phyloP scores from a whole-genome alignment of 257 asterid genomes.

The Rauvolfia tetraphylla region DNA sequence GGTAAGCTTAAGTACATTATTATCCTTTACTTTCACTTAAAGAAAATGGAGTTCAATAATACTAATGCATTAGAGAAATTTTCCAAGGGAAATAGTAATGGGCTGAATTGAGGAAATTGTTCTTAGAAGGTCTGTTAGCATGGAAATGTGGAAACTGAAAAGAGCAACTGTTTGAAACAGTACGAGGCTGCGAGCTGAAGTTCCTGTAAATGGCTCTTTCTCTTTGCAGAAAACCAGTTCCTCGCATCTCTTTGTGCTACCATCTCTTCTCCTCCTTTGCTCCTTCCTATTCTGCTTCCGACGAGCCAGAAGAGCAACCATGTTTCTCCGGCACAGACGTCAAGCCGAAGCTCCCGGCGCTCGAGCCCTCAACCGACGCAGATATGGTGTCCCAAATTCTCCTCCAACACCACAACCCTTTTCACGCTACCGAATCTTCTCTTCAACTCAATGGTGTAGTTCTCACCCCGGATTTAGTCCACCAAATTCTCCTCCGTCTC shows the following conservation, averaged over 20 bases:
- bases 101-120: too few species aligned
- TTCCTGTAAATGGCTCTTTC: not conserved
- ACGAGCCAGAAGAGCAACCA: not conserved
- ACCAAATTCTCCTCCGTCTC: conserved; percentile 82
- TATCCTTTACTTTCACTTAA: too few species aligned
- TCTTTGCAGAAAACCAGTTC: not conserved
- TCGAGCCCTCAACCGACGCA: conserved; percentile 58
- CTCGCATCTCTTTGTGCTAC: not conserved
- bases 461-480: conserved; percentile 51
- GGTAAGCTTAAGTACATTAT: too few species aligned
- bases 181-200: not conserved
- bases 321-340: not conserved
- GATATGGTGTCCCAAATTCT: conserved; percentile 63
- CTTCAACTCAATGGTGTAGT: conserved; percentile 68
- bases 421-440: conserved; percentile 83
- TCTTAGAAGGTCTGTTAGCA: too few species aligned
- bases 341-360: conserved; percentile 25
- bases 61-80: too few species aligned
- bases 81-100: too few species aligned
- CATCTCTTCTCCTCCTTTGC: conserved; percentile 1
- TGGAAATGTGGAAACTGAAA: too few species aligned
- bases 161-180: not conserved
- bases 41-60: too few species aligned
- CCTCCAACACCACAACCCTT: conserved; percentile 82
- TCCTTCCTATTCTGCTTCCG: conserved; percentile 3